Percentiles rank a stretch among this genome's conserved stretches.
Evolutionary conservation across 2,329 filamentous ascomycete genomes (phyloP).

Genomic region (Exophiala aquamarina): DNA sequence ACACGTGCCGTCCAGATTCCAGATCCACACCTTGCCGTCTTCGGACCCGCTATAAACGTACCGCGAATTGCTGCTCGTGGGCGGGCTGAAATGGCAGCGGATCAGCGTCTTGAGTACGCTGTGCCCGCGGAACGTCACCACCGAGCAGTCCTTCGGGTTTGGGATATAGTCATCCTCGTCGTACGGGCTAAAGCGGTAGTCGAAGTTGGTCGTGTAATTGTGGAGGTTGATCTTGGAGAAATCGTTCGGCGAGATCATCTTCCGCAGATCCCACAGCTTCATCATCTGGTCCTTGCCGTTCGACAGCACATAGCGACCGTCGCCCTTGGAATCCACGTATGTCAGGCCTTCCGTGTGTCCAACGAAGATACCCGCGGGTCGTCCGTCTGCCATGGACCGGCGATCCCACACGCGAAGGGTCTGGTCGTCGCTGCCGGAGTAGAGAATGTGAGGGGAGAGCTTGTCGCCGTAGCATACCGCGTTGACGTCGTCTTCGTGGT

Average conservation of each 20-base stretch:
- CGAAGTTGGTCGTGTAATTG: slow-evolving; percentile 59
- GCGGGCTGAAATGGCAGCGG: slow-evolving; percentile 90
- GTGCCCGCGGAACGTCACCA: slow-evolving; percentile 93
- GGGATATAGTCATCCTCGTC: slow-evolving; percentile 57
- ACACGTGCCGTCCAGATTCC: slow-evolving; percentile 86
- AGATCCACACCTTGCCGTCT: slow-evolving; percentile 87
- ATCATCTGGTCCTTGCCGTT: slow-evolving; percentile 97
- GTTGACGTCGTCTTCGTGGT: slow-evolving; percentile 88
- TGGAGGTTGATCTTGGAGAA: slow-evolving; percentile 50
- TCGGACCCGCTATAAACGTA: slow-evolving; percentile 93
- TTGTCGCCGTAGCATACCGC: slow-evolving; percentile 94
- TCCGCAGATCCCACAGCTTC: slow-evolving; percentile 94
- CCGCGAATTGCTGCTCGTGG: slow-evolving; percentile 78
- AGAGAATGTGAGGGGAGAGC: slow-evolving; percentile 86
- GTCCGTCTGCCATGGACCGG: slow-evolving; percentile 63
- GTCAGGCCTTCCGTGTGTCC: slow-evolving; percentile 66
- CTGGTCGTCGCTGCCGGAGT: slow-evolving; percentile 92
- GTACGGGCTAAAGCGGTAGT: slow-evolving; percentile 58
- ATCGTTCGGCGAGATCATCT: slow-evolving; percentile 73
- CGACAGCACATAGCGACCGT: slow-evolving; percentile 83
- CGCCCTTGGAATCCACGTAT: slow-evolving; percentile 77
- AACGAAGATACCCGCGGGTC: slow-evolving; percentile 64
- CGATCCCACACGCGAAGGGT: slow-evolving; percentile 97
- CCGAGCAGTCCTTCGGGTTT: slow-evolving; percentile 81
- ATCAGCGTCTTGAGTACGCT: slow-evolving; percentile 86